Evolutionary conservation across 139 green algal species (phyloP).

Genomic region (Volvox reticuliferus): DNA sequence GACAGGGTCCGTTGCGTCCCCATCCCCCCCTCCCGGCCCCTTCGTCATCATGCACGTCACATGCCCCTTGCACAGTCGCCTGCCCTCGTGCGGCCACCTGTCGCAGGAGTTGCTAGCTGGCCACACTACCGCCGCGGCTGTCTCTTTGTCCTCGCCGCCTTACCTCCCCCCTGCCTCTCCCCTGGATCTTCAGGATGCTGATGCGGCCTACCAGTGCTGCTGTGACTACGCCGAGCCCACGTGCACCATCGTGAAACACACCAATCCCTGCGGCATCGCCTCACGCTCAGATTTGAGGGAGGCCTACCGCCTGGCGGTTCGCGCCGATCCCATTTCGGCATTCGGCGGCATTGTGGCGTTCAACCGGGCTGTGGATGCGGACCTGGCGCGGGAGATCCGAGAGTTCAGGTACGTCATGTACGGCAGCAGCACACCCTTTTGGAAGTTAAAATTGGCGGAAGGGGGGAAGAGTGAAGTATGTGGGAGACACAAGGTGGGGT

Average conservation of each 20-base stretch:
- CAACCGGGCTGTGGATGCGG: constrained; percentile 90
- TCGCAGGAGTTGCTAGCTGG: too few relatives aligned
- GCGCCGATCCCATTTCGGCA: constrained; percentile 94
- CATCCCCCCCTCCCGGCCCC: too few relatives aligned
- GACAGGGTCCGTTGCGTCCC: too few relatives aligned
- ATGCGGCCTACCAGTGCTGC: constrained; percentile 76
- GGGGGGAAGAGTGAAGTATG: too few relatives aligned
- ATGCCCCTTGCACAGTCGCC: too few relatives aligned
- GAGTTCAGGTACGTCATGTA: constrained; percentile 46
- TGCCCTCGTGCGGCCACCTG: too few relatives aligned
- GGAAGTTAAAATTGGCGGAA: too few relatives aligned
- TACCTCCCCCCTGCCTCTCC: background rate
- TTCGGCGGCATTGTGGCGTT: constrained; percentile 99
- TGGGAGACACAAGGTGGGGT: too few relatives aligned
- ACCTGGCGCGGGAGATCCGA: constrained; percentile 92
- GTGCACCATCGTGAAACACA: constrained; percentile 99
- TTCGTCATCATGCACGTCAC: too few relatives aligned
- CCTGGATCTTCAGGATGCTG: constrained; percentile 77
- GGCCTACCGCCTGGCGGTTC: constrained; percentile 94
- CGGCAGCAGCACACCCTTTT: too few relatives aligned
- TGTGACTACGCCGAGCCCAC: constrained; percentile 78
- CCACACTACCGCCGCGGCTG: too few relatives aligned
- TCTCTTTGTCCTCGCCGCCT: too few relatives aligned
- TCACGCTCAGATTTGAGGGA: constrained; percentile 85
- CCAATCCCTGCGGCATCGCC: constrained; percentile 98